Evolutionary conservation across 805 yeast species (phyloP), one percentile per base, ranked within the genome.

Genomic region (Ogataea glucozyma): DNA sequence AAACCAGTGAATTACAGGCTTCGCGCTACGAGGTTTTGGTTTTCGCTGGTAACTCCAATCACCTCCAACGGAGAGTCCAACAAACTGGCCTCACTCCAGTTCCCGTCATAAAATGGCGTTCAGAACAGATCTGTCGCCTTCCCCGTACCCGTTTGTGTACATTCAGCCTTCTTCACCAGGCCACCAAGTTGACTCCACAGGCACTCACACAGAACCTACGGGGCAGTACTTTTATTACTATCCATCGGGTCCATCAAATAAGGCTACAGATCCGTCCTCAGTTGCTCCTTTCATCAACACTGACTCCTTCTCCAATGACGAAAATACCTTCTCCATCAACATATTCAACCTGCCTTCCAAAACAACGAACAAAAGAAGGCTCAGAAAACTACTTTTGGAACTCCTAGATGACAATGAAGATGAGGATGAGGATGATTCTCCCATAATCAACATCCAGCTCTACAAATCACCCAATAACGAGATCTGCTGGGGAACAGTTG

Each of bases 381-480:
- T 47, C 21, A 41, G 31, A 16, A 43, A 35, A 8, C 26, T 49
- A 12, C 22, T 49, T 22, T 17, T 26, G 2, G 35, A 26, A 19
- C 40, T 42, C 10, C 18, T 51, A 17, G 38, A 48, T 24, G 24
- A 43, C 6, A 33, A 23, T 27, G 26, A 8, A 12, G 22, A 21
- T 36, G 21, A 18, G 31, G 16, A n/a, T 29, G 32, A 18, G 31
- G 16, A n/a, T 29, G 32, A 19, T 3, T 31, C 24, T 21, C 26
- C 31, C 4, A 40, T 52, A 4, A 26, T 14, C 7, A 38, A 38
- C 26, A 27, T 54, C 16, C 55, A 54, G 30, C 37, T 56, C 6
- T 54, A 49, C 37, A 52, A 56, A 29, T 43, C 51, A n/a, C 42
- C 51, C 14, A 53, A 45, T 22, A 52, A 43, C 35, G 49, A 47